Evolutionary conservation across 495 filamentous ascomycete species (phyloP).

Genomic region (Hypoxylon lienhwacheense): DNA sequence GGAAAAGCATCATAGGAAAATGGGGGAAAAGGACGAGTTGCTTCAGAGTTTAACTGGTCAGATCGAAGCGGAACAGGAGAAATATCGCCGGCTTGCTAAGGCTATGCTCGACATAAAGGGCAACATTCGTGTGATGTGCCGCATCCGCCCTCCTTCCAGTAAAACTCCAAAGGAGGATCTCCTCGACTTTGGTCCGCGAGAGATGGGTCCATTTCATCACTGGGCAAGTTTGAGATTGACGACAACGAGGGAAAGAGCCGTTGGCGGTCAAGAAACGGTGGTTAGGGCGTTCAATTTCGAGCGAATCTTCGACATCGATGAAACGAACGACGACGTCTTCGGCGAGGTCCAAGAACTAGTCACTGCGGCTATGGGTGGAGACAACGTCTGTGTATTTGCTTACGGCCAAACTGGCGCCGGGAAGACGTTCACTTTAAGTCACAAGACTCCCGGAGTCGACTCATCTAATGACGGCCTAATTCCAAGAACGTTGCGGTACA

Average conservation of each 20-base stretch:
- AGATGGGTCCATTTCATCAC: neutral
- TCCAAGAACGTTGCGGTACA: conserved; percentile 79
- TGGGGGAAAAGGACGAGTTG: neutral
- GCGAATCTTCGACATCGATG: conserved; percentile 76
- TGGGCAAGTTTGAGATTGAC: conserved; percentile 18
- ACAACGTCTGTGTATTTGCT: conserved; percentile 72
- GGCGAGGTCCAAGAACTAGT: conserved; percentile 93
- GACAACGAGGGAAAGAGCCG: conserved; percentile 65
- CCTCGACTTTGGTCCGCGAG: conserved; percentile 14
- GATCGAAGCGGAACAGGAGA: conserved; percentile 2
- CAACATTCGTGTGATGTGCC: conserved; percentile 95
- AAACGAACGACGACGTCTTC: conserved; percentile 82
- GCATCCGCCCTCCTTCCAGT: conserved; percentile 75
- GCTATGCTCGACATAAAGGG: conserved; percentile 92
- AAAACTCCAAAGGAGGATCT: conserved; percentile 40
- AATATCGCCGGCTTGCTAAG: conserved; percentile 65
- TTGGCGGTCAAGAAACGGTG: too few relatives aligned
- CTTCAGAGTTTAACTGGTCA: neutral
- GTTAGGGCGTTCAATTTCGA: conserved; percentile 88
- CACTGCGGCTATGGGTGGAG: conserved; percentile 85
- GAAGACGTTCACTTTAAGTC: conserved; percentile 49
- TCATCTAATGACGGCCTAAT: conserved; percentile 88
- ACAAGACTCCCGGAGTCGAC: conserved; percentile 38
- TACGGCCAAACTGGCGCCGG: conserved; percentile 55
- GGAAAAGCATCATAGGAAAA: neutral